These are phyloP conservation scores for Boletus sensibilis DNA, from an alignment of 768 basidiomycete species.

Conservation along the genomic window DNA sequence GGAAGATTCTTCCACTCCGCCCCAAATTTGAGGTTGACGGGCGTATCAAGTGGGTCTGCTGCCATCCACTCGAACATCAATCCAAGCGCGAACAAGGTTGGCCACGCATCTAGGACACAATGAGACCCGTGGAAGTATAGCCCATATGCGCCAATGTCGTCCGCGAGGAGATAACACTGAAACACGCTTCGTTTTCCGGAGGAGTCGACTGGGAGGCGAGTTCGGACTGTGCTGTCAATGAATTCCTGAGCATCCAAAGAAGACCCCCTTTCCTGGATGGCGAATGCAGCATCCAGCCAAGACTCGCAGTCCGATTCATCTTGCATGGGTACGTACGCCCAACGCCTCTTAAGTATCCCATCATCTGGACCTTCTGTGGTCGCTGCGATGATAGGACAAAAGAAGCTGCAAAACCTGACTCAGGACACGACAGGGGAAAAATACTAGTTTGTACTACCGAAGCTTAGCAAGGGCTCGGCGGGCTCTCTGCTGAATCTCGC, in stretches of 20 bases:
- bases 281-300: slow-evolving; percentile 14
- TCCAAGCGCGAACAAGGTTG: slow-evolving; percentile 11
- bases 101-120: slow-evolving; percentile 15
- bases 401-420: slow-evolving; percentile 2
- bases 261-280: neutral
- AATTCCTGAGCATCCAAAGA: slow-evolving; percentile 3
- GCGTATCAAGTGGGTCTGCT: neutral
- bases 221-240: slow-evolving; percentile 1
- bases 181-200: neutral
- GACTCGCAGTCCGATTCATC: neutral
- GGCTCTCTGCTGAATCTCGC: slow-evolving; percentile 1
- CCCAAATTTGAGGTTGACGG: slow-evolving; percentile 3
- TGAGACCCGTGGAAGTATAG: slow-evolving; percentile 18
- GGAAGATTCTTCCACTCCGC: slow-evolving; percentile 15
- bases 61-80: slow-evolving; percentile 18
- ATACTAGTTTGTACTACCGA: neutral
- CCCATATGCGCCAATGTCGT: neutral
- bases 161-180: slow-evolving; percentile 16
- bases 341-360: neutral
- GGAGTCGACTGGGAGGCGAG: slow-evolving; percentile 6
- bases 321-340: slow-evolving; percentile 13
- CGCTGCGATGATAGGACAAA: slow-evolving; percentile 14
- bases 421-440: neutral
- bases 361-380: slow-evolving; percentile 1
- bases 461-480: slow-evolving; percentile 11